Conservation (phyloP, 345 rosid species). For the Moringa oleifera region DNA sequence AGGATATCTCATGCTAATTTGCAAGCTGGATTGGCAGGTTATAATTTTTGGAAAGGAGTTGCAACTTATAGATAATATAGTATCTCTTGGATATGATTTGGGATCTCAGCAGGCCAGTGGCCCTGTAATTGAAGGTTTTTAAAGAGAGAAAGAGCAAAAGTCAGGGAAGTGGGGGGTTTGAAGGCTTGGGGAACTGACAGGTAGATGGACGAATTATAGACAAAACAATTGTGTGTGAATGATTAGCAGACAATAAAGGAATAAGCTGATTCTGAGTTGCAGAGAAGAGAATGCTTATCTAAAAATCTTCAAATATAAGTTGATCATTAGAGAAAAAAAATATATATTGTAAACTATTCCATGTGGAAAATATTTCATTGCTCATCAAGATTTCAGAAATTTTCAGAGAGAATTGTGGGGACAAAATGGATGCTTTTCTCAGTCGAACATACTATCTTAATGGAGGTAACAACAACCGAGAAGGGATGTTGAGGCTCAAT, state of each 20-base stretch:
- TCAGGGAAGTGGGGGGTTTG: neutral
- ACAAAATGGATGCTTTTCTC: slow-evolving; percentile 60
- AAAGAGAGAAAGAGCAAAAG: neutral
- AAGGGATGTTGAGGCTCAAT: slow-evolving; percentile 59
- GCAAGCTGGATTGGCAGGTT: no score
- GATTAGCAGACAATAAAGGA: neutral
- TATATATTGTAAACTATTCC: no score
- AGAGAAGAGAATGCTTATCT: neutral
- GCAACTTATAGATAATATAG: no score
- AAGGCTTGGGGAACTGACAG: neutral
- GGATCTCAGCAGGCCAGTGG: no score
- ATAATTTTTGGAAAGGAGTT: no score
- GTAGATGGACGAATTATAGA: neutral
- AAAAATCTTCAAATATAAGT: neutral
- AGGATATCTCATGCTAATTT: no score
- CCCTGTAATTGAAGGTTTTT: no score
- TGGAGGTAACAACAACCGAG: slow-evolving; percentile 56
- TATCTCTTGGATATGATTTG: no score
- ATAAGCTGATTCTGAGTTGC: neutral
- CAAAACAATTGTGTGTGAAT: neutral
- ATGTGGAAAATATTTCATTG: neutral
- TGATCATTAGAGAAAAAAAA: neutral
- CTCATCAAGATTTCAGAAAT: neutral
- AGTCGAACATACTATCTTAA: slow-evolving; percentile 53
- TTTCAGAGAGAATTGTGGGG: slow-evolving; percentile 57